phyloP scores from a whole-genome alignment of 352 stramenopile species.

The Pythium folliculosum region DNA sequence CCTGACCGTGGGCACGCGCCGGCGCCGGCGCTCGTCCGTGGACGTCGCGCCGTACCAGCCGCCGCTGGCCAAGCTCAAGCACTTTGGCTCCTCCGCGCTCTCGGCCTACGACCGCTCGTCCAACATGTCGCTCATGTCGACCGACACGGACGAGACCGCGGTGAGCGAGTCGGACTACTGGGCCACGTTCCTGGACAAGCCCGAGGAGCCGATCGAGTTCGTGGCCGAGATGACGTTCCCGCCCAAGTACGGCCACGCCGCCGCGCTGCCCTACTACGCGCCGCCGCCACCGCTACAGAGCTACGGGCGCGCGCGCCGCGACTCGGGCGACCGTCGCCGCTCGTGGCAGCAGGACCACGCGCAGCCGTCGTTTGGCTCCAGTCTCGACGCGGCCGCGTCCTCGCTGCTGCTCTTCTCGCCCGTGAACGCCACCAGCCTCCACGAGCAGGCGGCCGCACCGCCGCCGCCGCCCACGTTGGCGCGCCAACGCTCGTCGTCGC shows the following conservation, averaged over 20 bases:
- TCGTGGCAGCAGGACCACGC: conserved; percentile 18
- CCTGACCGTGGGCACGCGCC: conserved; percentile 16
- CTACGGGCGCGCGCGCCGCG: conserved; percentile 6
- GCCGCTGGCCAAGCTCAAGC: conserved; percentile 18
- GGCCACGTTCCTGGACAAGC: conserved; percentile 18
- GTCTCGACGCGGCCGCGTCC: conserved; percentile 6
- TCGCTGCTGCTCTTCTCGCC: conserved; percentile 29
- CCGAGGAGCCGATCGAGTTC: conserved; percentile 9
- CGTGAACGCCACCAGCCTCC: conserved; percentile 18
- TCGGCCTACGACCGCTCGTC: conserved; percentile 25
- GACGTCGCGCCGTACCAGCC: conserved; percentile 26
- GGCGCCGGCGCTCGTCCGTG: conserved; percentile 24
- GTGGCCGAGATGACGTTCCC: conserved; percentile 23
- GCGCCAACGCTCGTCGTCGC: conserved; percentile 4
- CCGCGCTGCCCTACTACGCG: background rate
- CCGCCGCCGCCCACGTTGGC: background rate
- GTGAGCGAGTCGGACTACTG: conserved; percentile 27
- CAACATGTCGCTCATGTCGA: conserved; percentile 33
- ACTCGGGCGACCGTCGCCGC: conserved; percentile 21
- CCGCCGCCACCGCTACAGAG: background rate
- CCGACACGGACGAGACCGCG: conserved; percentile 23
- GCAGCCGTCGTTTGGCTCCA: conserved; percentile 8
- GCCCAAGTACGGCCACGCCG: conserved; percentile 5
- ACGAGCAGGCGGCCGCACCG: background rate
- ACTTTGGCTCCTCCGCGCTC: conserved; percentile 16